phyloP scores from a whole-genome alignment of 2,329 filamentous ascomycete genomes.

The Fusarium penzigii region DNA sequence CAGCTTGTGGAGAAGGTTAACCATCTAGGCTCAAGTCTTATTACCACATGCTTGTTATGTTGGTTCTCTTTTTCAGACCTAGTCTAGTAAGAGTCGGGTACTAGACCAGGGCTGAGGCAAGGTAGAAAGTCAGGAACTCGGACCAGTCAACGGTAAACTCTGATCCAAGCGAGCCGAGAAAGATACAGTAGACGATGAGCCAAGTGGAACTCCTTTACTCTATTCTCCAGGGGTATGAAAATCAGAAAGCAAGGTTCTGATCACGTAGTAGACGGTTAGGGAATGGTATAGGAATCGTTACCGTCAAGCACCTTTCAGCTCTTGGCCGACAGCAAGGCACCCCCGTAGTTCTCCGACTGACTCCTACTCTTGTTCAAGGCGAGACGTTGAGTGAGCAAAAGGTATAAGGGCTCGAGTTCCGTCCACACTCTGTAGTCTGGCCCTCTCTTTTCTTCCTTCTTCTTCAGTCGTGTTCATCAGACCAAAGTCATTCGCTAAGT shows the following conservation, averaged over 20 bases:
- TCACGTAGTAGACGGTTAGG: neutral
- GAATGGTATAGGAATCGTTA: neutral
- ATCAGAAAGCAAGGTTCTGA: neutral
- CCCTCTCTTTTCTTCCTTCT: neutral
- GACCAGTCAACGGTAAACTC: too few species aligned
- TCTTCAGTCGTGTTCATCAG: neutral
- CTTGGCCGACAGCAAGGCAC: neutral
- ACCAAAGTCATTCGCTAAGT: conserved; percentile 5
- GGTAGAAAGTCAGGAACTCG: too few species aligned
- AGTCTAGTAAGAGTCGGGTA: too few species aligned
- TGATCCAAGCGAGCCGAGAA: too few species aligned
- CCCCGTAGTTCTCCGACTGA: neutral
- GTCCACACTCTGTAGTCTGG: neutral
- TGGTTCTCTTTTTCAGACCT: too few species aligned
- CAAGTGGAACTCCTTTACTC: too few species aligned
- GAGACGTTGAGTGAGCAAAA: neutral
- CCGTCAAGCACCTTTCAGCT: neutral
- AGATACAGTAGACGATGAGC: too few species aligned
- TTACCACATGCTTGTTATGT: too few species aligned
- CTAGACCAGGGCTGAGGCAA: too few species aligned
- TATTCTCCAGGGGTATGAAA: too few species aligned
- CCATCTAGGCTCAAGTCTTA: neutral
- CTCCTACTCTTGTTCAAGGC: neutral
- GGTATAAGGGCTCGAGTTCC: neutral
- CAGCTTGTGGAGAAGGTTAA: neutral